A percentile compares a stretch with the other conserved stretches of the same genome.
Conservation (phyloP, 306 rosid genomes). For the Dalbergia oliveri region DNA sequence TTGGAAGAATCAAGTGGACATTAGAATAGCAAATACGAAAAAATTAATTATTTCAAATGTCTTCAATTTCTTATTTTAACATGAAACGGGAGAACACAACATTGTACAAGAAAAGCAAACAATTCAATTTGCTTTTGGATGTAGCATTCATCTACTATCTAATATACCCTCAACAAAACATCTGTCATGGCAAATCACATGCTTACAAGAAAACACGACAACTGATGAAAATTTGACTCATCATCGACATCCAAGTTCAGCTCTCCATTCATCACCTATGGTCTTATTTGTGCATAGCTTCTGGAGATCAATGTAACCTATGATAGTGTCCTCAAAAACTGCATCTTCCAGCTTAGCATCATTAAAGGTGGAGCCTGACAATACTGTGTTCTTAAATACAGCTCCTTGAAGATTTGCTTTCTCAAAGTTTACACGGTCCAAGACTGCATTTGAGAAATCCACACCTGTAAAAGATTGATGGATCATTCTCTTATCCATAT, state of each 20-base stretch:
- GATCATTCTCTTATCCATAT: slow-evolving; percentile 18
- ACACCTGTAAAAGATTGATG: slow-evolving; percentile 61
- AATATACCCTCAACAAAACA: slow-evolving; percentile 35
- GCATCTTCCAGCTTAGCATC: slow-evolving; percentile 80
- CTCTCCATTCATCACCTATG: slow-evolving; percentile 71
- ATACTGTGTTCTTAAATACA: slow-evolving; percentile 71
- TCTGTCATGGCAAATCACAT: slow-evolving; percentile 22
- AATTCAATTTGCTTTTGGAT: slow-evolving; percentile 42
- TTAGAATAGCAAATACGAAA: neutral
- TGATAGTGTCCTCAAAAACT: slow-evolving; percentile 90
- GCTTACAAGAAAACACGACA: slow-evolving; percentile 3
- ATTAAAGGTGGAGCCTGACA: slow-evolving; percentile 90
- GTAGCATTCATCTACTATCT: slow-evolving; percentile 35
- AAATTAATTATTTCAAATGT: neutral
- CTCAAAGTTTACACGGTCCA: slow-evolving; percentile 89
- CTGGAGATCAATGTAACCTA: slow-evolving; percentile 93
- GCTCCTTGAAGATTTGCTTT: slow-evolving; percentile 96
- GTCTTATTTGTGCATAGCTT: slow-evolving; percentile 79
- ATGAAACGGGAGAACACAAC: slow-evolving; percentile 19
- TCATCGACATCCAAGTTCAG: slow-evolving; percentile 88
- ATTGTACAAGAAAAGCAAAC: slow-evolving; percentile 21
- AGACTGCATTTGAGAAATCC: slow-evolving; percentile 89
- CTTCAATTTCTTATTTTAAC: slow-evolving; percentile 42
- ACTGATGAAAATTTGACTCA: slow-evolving; percentile 31
- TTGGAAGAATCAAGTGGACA: neutral